Percentiles rank a stretch among this genome's conserved stretches.
Evolutionary conservation across 2,329 filamentous ascomycete genomes (phyloP).

Genomic region (Leptoxyphium fumago): DNA sequence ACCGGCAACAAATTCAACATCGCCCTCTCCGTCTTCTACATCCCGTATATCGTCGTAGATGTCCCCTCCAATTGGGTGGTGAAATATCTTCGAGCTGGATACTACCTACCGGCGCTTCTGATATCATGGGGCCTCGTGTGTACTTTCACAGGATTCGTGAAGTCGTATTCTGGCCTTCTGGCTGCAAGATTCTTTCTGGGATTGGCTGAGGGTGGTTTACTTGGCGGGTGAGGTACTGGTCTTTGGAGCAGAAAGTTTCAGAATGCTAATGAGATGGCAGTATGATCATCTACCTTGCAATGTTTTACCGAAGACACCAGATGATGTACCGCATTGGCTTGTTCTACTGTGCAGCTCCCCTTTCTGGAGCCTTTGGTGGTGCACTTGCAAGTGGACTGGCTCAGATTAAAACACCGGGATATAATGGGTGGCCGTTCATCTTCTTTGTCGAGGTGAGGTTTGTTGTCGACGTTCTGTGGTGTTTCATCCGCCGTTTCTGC

Average conservation of each 20-base stretch:
- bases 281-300: conserved; percentile 42
- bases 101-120: conserved; percentile 18
- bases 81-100: conserved; percentile 18
- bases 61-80: conserved; percentile 22
- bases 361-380: conserved; percentile 57
- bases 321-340: conserved; percentile 58
- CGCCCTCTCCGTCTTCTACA: conserved; percentile 22
- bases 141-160: conserved; percentile 25
- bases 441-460: conserved; percentile 40
- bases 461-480: too few species aligned
- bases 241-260: conserved; percentile 10
- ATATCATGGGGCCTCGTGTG: conserved; percentile 52
- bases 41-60: conserved; percentile 24
- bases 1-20: conserved; percentile 23
- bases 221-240: conserved; percentile 22
- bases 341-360: conserved; percentile 52
- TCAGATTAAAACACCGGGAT: conserved; percentile 47
- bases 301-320: conserved; percentile 62
- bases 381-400: conserved; percentile 59
- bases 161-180: conserved; percentile 14
- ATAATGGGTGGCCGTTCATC: conserved; percentile 56
- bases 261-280: conserved; percentile 10
- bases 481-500: too few species aligned
- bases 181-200: conserved; percentile 46
- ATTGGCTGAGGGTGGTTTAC: conserved; percentile 56